Evolutionary conservation across 345 rosid genomes (phyloP).

Genomic region (Cardiospermum halicacabum): DNA sequence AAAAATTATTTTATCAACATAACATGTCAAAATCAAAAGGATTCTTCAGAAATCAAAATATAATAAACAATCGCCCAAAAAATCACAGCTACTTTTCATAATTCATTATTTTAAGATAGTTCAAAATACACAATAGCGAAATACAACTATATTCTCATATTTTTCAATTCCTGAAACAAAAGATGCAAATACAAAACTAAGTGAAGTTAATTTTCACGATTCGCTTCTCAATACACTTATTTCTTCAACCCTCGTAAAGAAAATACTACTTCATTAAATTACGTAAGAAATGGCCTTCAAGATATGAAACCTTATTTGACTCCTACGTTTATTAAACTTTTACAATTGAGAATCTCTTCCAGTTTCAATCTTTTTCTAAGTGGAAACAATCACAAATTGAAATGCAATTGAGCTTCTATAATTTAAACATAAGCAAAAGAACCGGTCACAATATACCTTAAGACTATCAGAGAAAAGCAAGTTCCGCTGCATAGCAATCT

Average conservation of each 20-base stretch:
- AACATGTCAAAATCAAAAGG: neutral
- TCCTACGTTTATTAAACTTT: too few species aligned
- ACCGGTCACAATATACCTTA: slow-evolving; percentile 45
- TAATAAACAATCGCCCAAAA: slow-evolving; percentile 6
- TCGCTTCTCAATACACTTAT: too few species aligned
- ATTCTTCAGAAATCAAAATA: neutral
- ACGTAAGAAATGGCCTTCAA: too few species aligned
- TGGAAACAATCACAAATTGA: too few species aligned
- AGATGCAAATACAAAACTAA: neutral
- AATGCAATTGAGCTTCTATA: neutral
- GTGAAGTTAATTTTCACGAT: too few species aligned
- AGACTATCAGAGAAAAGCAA: slow-evolving; percentile 82
- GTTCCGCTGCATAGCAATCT: slow-evolving; percentile 76
- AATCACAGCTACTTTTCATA: slow-evolving; percentile 80
- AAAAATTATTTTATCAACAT: slow-evolving; percentile 11
- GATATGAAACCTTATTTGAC: too few species aligned
- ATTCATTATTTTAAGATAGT: slow-evolving; percentile 69
- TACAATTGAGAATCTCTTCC: too few species aligned
- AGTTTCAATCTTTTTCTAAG: slow-evolving; percentile 2
- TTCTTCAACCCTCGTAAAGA: too few species aligned
- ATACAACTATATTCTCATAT: slow-evolving; percentile 74
- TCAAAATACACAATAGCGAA: slow-evolving; percentile 95
- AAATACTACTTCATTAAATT: too few species aligned
- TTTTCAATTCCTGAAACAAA: slow-evolving; percentile 70
- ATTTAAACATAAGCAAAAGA: neutral